These are phyloP conservation scores for Elymus sibiricus DNA, from an alignment of 176 grass and related monocot genomes.

Conservation along the genomic window DNA sequence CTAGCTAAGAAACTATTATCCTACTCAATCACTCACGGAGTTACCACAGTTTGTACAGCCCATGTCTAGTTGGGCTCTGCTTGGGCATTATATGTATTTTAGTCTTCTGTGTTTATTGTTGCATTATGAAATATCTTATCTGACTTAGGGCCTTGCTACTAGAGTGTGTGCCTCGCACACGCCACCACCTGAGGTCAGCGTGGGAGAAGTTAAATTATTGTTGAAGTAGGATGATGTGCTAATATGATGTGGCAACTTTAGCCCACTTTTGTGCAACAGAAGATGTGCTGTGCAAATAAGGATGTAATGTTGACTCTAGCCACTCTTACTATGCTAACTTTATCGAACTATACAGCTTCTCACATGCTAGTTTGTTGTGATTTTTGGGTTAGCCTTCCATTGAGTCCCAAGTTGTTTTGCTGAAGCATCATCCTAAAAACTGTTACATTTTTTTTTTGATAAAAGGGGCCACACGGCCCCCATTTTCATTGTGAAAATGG, in stretches of 20 bases:
- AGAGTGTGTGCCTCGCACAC: neutral
- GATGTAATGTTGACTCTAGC: neutral
- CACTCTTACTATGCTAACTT: neutral
- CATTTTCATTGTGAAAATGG: no score
- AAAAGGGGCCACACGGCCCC: no score
- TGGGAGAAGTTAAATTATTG: no score
- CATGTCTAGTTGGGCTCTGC: neutral
- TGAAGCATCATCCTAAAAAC: neutral
- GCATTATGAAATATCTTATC: neutral
- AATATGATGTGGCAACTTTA: constrained; percentile 5
- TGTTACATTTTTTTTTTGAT: neutral
- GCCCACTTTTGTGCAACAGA: neutral
- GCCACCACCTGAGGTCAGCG: neutral
- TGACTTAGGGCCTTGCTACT: neutral
- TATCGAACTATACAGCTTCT: neutral
- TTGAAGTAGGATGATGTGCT: no score
- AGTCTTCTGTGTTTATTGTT: neutral
- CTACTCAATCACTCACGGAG: neutral
- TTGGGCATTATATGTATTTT: neutral
- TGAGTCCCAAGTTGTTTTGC: constrained; percentile 1
- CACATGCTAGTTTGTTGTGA: neutral
- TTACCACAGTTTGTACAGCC: neutral
- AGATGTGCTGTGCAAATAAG: constrained; percentile 13
- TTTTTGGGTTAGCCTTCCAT: neutral
- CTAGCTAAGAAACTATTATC: neutral